Percentiles rank a stretch among this genome's conserved stretches.
These are phyloP conservation scores for Aureobasidium sp. DNA, from an alignment of 2,329 filamentous ascomycete species.

Conservation along the genomic window DNA sequence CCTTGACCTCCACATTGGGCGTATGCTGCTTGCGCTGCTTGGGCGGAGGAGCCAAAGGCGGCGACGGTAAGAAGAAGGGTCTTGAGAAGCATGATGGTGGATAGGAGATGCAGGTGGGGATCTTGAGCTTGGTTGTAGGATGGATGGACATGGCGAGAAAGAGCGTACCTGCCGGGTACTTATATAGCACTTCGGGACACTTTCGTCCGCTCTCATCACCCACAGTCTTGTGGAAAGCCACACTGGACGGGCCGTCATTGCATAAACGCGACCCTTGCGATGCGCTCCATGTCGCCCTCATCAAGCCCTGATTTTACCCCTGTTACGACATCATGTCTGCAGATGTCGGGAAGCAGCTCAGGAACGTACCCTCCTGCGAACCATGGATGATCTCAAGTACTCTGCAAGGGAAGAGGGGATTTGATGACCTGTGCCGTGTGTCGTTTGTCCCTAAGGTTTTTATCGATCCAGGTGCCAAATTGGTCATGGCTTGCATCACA, in stretches of 20 bases:
- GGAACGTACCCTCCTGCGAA: not conserved
- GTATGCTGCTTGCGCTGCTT: conserved; percentile 15
- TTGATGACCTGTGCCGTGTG: not conserved
- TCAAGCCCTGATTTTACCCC: not conserved
- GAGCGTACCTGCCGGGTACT: not conserved
- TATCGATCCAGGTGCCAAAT: not conserved
- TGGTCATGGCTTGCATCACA: conserved; percentile 1
- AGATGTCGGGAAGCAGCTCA: not conserved
- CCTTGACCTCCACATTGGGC: conserved; percentile 22
- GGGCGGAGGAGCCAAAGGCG: not conserved
- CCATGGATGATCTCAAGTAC: not conserved
- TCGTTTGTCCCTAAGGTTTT: not conserved
- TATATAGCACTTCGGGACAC: not conserved
- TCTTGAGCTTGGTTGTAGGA: not conserved
- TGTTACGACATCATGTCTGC: not conserved
- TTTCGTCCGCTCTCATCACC: no score
- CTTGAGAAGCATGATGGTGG: not conserved
- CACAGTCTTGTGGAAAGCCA: not conserved
- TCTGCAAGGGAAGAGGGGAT: not conserved
- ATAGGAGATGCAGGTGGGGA: not conserved
- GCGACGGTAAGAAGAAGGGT: not conserved
- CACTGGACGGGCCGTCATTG: not conserved
- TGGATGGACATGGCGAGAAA: not conserved
- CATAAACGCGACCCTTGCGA: not conserved
- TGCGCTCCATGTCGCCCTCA: not conserved